These are phyloP conservation scores for Heterobasidion parviporum DNA, from an alignment of 1,284 basidiomycete genomes.

Conservation along the genomic window DNA sequence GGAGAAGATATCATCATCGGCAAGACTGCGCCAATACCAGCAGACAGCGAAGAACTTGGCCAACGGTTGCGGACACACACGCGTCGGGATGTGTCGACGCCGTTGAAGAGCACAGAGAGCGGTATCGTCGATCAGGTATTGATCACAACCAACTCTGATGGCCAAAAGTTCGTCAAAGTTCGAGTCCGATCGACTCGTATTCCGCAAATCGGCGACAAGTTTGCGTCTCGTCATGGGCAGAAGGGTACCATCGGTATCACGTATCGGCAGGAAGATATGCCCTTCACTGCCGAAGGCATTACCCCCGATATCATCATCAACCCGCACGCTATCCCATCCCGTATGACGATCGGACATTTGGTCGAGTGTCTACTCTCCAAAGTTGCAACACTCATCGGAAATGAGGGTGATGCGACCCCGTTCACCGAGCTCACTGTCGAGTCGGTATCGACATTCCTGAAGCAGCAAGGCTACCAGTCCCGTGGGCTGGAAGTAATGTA, in stretches of 20 bases:
- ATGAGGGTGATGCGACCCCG: constrained; percentile 97
- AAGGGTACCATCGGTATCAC: constrained; percentile 99
- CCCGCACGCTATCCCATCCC: constrained; percentile 98
- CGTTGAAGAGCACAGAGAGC: constrained; percentile 95
- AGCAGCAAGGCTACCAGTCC: constrained; percentile 87
- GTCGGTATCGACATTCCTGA: constrained; percentile 79
- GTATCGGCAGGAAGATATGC: constrained; percentile 99
- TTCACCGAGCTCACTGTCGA: constrained; percentile 99
- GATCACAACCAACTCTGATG: constrained; percentile 93
- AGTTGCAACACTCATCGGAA: constrained; percentile 91
- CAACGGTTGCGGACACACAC: constrained; percentile 90
- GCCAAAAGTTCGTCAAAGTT: constrained; percentile 98
- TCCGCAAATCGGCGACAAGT: constrained; percentile 98
- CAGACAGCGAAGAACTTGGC: constrained; percentile 95
- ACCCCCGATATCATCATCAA: constrained; percentile 98
- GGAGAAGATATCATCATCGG: constrained; percentile 99
- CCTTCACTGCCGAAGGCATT: constrained; percentile 94
- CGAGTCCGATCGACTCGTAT: constrained; percentile 93
- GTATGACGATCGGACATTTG: constrained; percentile 99
- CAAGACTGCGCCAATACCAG: constrained; percentile 95
- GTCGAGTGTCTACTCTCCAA: constrained; percentile 98
- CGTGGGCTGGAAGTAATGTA: constrained; percentile 98
- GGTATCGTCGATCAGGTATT: constrained; percentile 98
- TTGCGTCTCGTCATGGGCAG: constrained; percentile 98
- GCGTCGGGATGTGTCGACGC: constrained; percentile 91